These are phyloP conservation scores for Bipolaris gigantea DNA, from an alignment of 2,329 filamentous ascomycete species.

Conservation along the genomic window DNA sequence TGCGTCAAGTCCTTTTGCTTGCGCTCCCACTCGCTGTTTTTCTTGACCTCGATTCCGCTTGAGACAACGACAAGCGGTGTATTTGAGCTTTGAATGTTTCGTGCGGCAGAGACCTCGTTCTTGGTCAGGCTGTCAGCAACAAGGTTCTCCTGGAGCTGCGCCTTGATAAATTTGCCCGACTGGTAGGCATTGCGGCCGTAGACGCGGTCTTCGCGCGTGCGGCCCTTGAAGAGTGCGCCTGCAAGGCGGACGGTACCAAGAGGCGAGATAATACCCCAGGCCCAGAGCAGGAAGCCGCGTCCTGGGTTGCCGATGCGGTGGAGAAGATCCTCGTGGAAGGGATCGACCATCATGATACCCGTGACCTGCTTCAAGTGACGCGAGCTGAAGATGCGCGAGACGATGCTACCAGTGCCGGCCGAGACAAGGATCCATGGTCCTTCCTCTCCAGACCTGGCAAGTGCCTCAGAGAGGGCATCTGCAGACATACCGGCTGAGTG, in stretches of 20 bases:
- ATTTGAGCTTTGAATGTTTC: constrained; percentile 75
- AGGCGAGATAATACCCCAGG: constrained; percentile 81
- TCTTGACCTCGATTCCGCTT: constrained; percentile 71
- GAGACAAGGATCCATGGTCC: constrained; percentile 89
- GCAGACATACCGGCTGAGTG: constrained; percentile 92
- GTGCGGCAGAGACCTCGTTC: constrained; percentile 77
- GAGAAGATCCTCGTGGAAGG: constrained; percentile 85
- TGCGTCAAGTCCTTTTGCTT: constrained; percentile 83
- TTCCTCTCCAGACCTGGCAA: constrained; percentile 76
- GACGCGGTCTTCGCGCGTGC: constrained; percentile 78
- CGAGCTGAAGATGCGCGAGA: constrained; percentile 87
- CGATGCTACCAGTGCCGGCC: constrained; percentile 83
- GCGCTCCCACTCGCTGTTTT: constrained; percentile 72
- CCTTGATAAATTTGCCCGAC: constrained; percentile 80
- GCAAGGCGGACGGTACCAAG: constrained; percentile 79
- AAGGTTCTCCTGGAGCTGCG: constrained; percentile 88
- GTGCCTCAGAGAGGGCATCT: constrained; percentile 82
- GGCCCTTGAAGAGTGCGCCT: constrained; percentile 79
- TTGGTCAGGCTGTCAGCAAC: constrained; percentile 82
- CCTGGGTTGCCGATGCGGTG: constrained; percentile 65
- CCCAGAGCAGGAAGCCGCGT: constrained; percentile 83
- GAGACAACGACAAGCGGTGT: constrained; percentile 80
- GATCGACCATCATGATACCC: constrained; percentile 83
- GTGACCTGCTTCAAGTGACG: constrained; percentile 74
- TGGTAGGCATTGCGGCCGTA: constrained; percentile 80